Conservation (phyloP, 805 yeast species). For the Lipomyces orientalis region DNA sequence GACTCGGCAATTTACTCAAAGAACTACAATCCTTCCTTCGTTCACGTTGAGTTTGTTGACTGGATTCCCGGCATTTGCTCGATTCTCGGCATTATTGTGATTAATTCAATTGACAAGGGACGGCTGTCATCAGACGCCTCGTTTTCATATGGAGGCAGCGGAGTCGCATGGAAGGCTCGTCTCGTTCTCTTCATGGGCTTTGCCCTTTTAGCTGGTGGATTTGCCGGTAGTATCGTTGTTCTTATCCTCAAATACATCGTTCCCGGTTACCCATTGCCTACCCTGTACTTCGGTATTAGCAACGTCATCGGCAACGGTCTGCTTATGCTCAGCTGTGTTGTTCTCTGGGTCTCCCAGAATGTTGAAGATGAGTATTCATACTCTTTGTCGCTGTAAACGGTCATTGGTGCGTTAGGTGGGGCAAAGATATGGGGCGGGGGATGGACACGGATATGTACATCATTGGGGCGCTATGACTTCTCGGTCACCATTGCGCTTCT, state of each 20-base stretch:
- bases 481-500: neutral
- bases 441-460: neutral
- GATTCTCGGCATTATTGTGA: slow-evolving; percentile 77
- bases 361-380: slow-evolving; percentile 96
- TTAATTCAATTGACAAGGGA: slow-evolving; percentile 73
- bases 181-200: slow-evolving; percentile 90
- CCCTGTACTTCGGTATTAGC: slow-evolving; percentile 91
- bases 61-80: slow-evolving; percentile 95
- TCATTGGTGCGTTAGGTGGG: neutral
- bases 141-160: slow-evolving; percentile 49
- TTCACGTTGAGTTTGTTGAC: slow-evolving; percentile 89
- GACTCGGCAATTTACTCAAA: slow-evolving; percentile 89
- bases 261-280: slow-evolving; percentile 81
- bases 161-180: slow-evolving; percentile 91
- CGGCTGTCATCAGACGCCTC: slow-evolving; percentile 52
- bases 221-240: slow-evolving; percentile 90
- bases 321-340: slow-evolving; percentile 86
- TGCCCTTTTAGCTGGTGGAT: slow-evolving; percentile 89
- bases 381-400: slow-evolving; percentile 70
- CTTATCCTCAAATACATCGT: slow-evolving; percentile 82
- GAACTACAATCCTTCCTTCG: slow-evolving; percentile 80
- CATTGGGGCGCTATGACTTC: neutral
- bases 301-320: slow-evolving; percentile 80
- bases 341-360: slow-evolving; percentile 92
- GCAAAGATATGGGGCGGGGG: neutral